Percentiles rank a stretch among this genome's conserved stretches.
These are phyloP conservation scores for Myxozyma kluyveri DNA, from an alignment of 805 yeast genomes.

Conservation along the genomic window DNA sequence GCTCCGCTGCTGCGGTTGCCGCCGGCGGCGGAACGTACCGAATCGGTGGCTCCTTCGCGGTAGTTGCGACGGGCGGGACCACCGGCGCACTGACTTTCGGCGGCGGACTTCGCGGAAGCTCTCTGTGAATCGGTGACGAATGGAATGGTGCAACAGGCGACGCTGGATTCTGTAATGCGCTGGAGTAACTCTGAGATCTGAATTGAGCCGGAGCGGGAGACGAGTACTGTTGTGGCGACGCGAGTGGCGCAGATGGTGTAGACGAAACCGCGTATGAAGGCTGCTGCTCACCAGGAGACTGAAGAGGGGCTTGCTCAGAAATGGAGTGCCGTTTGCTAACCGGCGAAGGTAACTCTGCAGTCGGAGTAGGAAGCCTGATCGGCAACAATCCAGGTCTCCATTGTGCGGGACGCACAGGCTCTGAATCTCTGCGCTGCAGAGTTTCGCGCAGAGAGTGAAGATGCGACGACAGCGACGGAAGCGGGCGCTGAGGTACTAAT, in stretches of 20 bases:
- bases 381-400: not conserved
- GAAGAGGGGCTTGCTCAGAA: not conserved
- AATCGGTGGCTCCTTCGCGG: too few species aligned
- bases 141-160: constrained; percentile 4
- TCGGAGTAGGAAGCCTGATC: not conserved
- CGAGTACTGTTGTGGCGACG: too few species aligned
- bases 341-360: not conserved
- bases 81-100: too few species aligned
- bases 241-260: too few species aligned
- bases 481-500: not conserved
- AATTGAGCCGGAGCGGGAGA: too few species aligned
- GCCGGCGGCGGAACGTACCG: too few species aligned
- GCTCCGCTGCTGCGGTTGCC: not conserved
- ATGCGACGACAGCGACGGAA: not conserved
- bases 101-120: too few species aligned
- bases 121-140: too few species aligned
- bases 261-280: not conserved
- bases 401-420: not conserved
- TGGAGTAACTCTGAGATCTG: not conserved
- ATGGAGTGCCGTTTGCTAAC: not conserved
- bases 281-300: not conserved
- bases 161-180: constrained; percentile 5
- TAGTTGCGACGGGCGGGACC: too few species aligned
- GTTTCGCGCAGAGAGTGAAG: constrained; percentile 6
- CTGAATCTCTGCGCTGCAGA: not conserved